These are phyloP conservation scores for Epichloe sp. DNA, from an alignment of 2,329 filamentous ascomycete species.

Conservation along the genomic window DNA sequence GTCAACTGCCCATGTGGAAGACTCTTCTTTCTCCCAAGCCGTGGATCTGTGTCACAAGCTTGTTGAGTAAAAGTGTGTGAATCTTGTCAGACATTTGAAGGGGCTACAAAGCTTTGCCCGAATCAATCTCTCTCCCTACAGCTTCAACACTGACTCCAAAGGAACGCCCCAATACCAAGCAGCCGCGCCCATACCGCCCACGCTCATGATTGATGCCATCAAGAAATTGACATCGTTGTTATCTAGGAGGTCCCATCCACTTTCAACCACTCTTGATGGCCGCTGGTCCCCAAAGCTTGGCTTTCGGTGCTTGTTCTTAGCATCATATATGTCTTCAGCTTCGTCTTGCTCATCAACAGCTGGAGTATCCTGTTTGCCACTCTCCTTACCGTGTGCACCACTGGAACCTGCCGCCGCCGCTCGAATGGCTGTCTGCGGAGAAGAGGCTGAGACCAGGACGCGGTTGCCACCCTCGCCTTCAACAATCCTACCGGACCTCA, in stretches of 20 bases:
- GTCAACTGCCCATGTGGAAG: conserved; percentile 10
- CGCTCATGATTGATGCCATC: conserved; percentile 75
- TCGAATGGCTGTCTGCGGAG: not conserved
- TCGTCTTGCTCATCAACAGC: conserved; percentile 23
- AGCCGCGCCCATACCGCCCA: conserved; percentile 58
- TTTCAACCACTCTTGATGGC: conserved; percentile 52
- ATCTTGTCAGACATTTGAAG: too few species aligned
- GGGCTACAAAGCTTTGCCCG: too few species aligned
- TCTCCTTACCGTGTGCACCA: conserved; percentile 28
- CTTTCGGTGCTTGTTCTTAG: conserved; percentile 34
- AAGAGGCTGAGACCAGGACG: conserved; percentile 32
- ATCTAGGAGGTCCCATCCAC: conserved; percentile 62
- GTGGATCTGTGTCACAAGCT: conserved; percentile 20
- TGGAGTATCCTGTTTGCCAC: conserved; percentile 21
- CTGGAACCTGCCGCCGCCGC: not conserved
- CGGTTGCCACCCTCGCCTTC: conserved; percentile 67
- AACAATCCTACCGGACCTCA: conserved; percentile 72
- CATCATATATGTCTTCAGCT: conserved; percentile 32
- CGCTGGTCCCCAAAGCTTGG: conserved; percentile 40
- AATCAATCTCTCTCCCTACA: not conserved
- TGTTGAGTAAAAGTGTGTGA: conserved; percentile 12
- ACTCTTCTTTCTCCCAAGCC: conserved; percentile 12
- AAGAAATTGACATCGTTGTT: conserved; percentile 94
- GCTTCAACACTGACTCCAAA: conserved; percentile 20
- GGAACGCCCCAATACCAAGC: conserved; percentile 48